A percentile compares a stretch with the other conserved stretches of the same genome.
These are phyloP conservation scores for Macaranga tanarius DNA, from an alignment of 441 rosid genomes.

Conservation along the genomic window DNA sequence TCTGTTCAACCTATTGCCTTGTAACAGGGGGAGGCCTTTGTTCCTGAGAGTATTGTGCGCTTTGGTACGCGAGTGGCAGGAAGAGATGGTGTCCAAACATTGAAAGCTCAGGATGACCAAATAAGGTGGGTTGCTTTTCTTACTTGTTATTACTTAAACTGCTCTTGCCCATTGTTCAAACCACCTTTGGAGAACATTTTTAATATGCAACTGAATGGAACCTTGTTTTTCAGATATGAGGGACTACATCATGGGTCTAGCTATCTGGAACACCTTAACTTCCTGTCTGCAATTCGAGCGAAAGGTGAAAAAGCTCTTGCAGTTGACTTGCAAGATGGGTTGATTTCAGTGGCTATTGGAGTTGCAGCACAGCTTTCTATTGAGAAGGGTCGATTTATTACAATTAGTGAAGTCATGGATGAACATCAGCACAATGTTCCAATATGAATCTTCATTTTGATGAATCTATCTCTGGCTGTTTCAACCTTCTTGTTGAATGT, in stretches of 20 bases:
- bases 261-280: conserved; percentile 84
- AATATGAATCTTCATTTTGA: background rate
- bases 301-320: conserved; percentile 49
- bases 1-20: background rate
- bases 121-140: conserved; percentile 52
- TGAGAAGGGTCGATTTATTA: conserved; percentile 61
- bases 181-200: background rate
- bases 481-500: background rate
- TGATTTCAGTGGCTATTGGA: conserved; percentile 92
- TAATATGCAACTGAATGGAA: background rate
- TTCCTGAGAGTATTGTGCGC: conserved; percentile 77
- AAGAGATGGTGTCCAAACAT: conserved; percentile 56
- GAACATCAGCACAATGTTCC: conserved; percentile 22
- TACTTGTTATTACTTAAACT: background rate
- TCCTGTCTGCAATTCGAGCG: conserved; percentile 62
- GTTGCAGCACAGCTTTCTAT: conserved; percentile 96
- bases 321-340: conserved; percentile 80
- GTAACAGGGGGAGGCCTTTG: conserved; percentile 84
- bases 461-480: background rate
- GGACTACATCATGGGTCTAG: conserved; percentile 96
- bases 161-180: background rate
- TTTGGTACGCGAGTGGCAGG: conserved; percentile 60
- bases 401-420: conserved; percentile 59
- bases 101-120: conserved; percentile 67
- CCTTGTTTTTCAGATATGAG: conserved; percentile 50